Percentiles rank a stretch among this genome's conserved stretches.
Evolutionary conservation across 2,329 filamentous ascomycete genomes (phyloP).

Genomic region (Pseudogymnoascus pannorum): DNA sequence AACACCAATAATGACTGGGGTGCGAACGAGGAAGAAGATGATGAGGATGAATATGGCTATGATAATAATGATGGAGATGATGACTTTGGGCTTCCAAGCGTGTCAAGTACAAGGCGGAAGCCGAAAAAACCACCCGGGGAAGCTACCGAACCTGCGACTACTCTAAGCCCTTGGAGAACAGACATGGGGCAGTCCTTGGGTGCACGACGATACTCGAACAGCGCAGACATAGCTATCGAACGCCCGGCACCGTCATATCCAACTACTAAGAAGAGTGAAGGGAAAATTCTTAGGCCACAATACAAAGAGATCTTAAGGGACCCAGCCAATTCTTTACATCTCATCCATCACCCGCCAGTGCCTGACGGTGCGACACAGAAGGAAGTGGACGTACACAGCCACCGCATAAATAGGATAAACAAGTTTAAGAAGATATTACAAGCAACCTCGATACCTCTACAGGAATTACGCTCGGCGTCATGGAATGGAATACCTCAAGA

Average conservation of each 20-base stretch:
- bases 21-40: conserved; percentile 59
- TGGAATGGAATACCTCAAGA: conserved; percentile 95
- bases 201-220: conserved; percentile 65
- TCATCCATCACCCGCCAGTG: conserved; percentile 79
- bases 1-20: conserved; percentile 80
- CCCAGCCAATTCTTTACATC: conserved; percentile 87
- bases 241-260: conserved; percentile 77
- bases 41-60: conserved; percentile 68
- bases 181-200: conserved; percentile 33
- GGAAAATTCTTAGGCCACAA: conserved; percentile 91
- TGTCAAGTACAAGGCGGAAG: conserved; percentile 83
- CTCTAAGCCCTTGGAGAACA: conserved; percentile 32
- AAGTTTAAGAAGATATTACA: conserved; percentile 97
- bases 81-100: conserved; percentile 88
- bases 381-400: conserved; percentile 77
- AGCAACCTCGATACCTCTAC: conserved; percentile 77
- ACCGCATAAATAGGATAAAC: conserved; percentile 88
- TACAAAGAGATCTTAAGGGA: conserved; percentile 91
- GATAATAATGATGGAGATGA: conserved; percentile 75
- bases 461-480: conserved; percentile 75
- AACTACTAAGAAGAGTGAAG: conserved; percentile 79
- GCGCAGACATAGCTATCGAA: conserved; percentile 90
- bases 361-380: conserved; percentile 69
- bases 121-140: conserved; percentile 34
- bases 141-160: conserved; percentile 16